These are phyloP conservation scores for Betula pendula DNA, from an alignment of 306 rosid genomes.

Conservation along the genomic window DNA sequence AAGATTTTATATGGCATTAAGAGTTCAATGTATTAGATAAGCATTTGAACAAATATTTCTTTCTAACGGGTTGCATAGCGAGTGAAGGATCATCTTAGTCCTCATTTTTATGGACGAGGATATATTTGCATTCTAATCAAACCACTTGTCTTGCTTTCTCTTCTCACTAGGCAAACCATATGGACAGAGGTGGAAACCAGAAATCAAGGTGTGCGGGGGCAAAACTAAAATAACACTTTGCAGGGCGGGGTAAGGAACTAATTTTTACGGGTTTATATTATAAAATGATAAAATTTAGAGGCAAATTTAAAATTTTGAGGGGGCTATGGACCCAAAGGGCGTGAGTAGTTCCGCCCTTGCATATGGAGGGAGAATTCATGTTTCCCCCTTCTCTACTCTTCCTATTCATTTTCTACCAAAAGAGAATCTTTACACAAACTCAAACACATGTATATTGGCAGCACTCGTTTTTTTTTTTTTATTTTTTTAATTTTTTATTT, in stretches of 20 bases:
- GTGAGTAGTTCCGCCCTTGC: too few relatives aligned
- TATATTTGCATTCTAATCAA: neutral
- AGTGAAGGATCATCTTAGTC: neutral
- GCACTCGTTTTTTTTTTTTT: too few relatives aligned
- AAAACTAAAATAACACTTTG: too few relatives aligned
- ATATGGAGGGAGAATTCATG: neutral
- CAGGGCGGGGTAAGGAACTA: too few relatives aligned
- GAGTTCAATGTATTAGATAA: neutral
- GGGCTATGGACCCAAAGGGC: too few relatives aligned
- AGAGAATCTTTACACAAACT: neutral
- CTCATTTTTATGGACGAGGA: neutral
- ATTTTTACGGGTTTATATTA: too few relatives aligned
- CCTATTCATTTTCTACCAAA: neutral
- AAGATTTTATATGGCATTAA: slow-evolving; percentile 1
- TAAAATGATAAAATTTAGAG: too few relatives aligned
- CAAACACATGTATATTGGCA: neutral
- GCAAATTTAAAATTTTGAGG: too few relatives aligned
- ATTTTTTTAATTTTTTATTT: too few relatives aligned
- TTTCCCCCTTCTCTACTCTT: neutral
- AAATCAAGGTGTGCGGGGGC: too few relatives aligned
- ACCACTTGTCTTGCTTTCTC: neutral
- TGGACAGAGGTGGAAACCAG: too few relatives aligned
- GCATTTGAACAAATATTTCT: neutral
- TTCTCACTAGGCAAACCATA: neutral
- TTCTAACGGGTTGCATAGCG: neutral